phyloP scores from a whole-genome alignment of 805 yeast genomes.

The Yarrowia porcina region DNA sequence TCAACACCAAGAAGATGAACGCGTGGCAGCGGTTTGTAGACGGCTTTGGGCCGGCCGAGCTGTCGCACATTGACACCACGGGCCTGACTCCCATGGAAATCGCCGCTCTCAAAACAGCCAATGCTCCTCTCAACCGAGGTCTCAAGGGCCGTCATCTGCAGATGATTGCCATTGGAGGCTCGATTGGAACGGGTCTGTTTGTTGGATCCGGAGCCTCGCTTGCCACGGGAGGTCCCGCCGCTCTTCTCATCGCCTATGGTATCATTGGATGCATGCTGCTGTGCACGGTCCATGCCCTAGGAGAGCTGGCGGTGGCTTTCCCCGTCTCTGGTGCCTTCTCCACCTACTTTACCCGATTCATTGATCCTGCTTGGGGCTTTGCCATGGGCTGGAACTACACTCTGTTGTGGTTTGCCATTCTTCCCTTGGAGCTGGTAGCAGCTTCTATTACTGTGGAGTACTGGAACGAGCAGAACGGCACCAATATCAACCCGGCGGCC shows the following conservation, averaged over 20 bases:
- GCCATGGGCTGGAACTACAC: conserved; percentile 69
- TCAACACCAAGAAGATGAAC: conserved; percentile 17
- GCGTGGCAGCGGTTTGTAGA: conserved; percentile 8
- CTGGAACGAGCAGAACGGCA: conserved; percentile 54
- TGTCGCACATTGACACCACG: conserved; percentile 38
- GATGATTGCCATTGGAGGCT: conserved; percentile 80
- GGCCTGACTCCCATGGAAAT: conserved; percentile 39
- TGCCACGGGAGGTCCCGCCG: conserved; percentile 51
- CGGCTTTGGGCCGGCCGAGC: conserved; percentile 12
- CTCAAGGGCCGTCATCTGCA: conserved; percentile 41
- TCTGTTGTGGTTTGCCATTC: conserved; percentile 56
- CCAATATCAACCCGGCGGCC: conserved; percentile 51
- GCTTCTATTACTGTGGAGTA: conserved; percentile 53
- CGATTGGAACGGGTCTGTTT: conserved; percentile 74
- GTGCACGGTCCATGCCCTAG: conserved; percentile 62
- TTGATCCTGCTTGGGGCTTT: conserved; percentile 62
- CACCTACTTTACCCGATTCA: conserved; percentile 53
- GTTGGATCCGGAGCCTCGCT: conserved; percentile 52
- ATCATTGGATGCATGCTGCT: conserved; percentile 63
- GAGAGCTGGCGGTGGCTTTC: conserved; percentile 65
- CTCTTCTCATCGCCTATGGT: conserved; percentile 56
- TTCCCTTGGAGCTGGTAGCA: conserved; percentile 63
- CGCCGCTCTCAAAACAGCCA: conserved; percentile 44
- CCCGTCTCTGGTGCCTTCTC: conserved; percentile 58
- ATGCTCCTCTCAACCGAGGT: conserved; percentile 53